Percentiles rank a stretch among this genome's conserved stretches.
These are phyloP conservation scores for Lactifluus hygrophoroides DNA, from an alignment of 768 basidiomycete species.

Conservation along the genomic window DNA sequence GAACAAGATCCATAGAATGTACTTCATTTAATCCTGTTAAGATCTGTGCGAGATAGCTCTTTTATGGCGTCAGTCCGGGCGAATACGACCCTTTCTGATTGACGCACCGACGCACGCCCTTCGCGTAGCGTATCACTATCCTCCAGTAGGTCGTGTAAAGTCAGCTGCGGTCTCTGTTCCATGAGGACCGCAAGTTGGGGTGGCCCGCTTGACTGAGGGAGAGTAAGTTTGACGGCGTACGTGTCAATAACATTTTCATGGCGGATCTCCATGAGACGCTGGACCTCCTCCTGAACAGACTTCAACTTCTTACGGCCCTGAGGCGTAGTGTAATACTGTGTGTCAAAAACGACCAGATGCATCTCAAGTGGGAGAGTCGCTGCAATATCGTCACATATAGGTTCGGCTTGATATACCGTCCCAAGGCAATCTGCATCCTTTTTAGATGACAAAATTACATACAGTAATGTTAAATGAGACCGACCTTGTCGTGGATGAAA, in stretches of 20 bases:
- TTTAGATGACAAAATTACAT: neutral
- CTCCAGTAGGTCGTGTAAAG: slow-evolving; percentile 65
- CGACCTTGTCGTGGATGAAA: slow-evolving; percentile 65
- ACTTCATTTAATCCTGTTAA: slow-evolving; percentile 59
- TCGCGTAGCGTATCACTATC: slow-evolving; percentile 69
- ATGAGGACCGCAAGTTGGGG: slow-evolving; percentile 57
- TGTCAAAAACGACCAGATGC: slow-evolving; percentile 54
- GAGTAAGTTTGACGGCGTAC: slow-evolving; percentile 55
- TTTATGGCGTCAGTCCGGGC: neutral
- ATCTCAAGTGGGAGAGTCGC: slow-evolving; percentile 59
- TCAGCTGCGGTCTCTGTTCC: slow-evolving; percentile 62
- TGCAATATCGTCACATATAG: slow-evolving; percentile 57
- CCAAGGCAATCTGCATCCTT: slow-evolving; percentile 48
- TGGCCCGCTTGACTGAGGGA: slow-evolving; percentile 39
- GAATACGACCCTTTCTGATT: slow-evolving; percentile 1
- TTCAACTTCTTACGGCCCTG: slow-evolving; percentile 71
- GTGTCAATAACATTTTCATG: slow-evolving; percentile 61
- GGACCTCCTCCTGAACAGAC: slow-evolving; percentile 57
- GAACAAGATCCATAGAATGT: slow-evolving; percentile 57
- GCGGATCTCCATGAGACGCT: slow-evolving; percentile 46
- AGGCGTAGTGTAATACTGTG: slow-evolving; percentile 56
- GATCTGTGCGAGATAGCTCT: slow-evolving; percentile 75
- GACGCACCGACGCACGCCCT: slow-evolving; percentile 54
- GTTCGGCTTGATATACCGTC: slow-evolving; percentile 64
- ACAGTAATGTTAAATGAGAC: neutral